phyloP scores from a whole-genome alignment of 805 yeast genomes.

The Metschnikowia koreensis region DNA sequence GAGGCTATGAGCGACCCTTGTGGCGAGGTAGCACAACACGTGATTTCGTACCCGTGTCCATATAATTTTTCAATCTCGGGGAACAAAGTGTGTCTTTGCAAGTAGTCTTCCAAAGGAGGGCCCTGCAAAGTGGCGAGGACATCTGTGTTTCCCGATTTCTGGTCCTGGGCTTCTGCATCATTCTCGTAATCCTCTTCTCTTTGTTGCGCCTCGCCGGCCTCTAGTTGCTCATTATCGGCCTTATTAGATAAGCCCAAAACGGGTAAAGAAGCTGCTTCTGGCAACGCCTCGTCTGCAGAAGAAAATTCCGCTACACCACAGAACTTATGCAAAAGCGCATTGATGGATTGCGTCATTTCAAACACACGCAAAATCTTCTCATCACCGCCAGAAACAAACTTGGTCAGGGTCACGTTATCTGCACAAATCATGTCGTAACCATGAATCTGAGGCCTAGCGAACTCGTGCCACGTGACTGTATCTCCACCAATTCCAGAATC shows the following conservation, averaged over 20 bases:
- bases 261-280: slow-evolving; percentile 87
- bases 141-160: slow-evolving; percentile 39
- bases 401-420: slow-evolving; percentile 54
- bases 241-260: slow-evolving; percentile 92
- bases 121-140: slow-evolving; percentile 43
- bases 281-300: slow-evolving; percentile 40
- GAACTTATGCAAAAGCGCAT: slow-evolving; percentile 54
- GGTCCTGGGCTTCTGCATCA: slow-evolving; percentile 31
- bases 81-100: slow-evolving; percentile 89
- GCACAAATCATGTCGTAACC: slow-evolving; percentile 94
- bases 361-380: slow-evolving; percentile 89
- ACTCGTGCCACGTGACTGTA: slow-evolving; percentile 71
- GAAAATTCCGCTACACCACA: slow-evolving; percentile 40
- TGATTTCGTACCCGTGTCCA: slow-evolving; percentile 96
- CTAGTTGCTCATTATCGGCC: slow-evolving; percentile 57
- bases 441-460: slow-evolving; percentile 96
- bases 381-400: slow-evolving; percentile 92
- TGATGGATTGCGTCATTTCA: slow-evolving; percentile 80
- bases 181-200: slow-evolving; percentile 40
- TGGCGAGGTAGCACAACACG: slow-evolving; percentile 70
- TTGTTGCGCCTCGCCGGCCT: slow-evolving; percentile 38
- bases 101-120: slow-evolving; percentile 80
- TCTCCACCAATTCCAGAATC: neutral
- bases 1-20: slow-evolving; percentile 69
- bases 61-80: slow-evolving; percentile 93